Conservation (phyloP, 192 early-diverging fungal species). For the Coemansia sp. region DNA sequence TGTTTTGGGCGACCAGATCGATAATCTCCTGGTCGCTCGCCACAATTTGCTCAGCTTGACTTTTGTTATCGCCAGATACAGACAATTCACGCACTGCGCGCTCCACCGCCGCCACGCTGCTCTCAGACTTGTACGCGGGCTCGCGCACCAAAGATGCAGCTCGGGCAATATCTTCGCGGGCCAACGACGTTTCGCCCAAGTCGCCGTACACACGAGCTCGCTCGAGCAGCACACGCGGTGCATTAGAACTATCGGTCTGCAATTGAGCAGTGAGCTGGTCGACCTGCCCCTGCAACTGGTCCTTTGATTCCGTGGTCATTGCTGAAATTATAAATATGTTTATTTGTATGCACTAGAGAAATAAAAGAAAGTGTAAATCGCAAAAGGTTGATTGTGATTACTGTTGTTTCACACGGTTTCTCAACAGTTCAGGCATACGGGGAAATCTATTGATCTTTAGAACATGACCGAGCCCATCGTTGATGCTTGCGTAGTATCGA, state of each 20-base stretch:
- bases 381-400: not conserved
- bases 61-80: not conserved
- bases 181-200: constrained; percentile 25
- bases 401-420: not conserved
- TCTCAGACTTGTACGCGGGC: constrained; percentile 2
- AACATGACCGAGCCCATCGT: not conserved
- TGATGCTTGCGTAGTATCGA: not conserved
- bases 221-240: constrained; percentile 21
- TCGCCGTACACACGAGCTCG: constrained; percentile 28
- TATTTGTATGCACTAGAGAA: not conserved
- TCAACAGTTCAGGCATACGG: not conserved
- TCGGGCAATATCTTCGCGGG: constrained; percentile 31
- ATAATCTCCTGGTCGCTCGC: constrained; percentile 3
- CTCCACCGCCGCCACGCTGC: constrained; percentile 34
- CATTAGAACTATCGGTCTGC: constrained; percentile 17
- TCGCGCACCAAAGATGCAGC: constrained; percentile 39
- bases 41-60: too few species aligned
- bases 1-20: not conserved
- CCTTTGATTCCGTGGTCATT: not conserved
- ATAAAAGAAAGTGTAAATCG: not conserved
- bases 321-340: not conserved
- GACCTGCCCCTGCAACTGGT: constrained; percentile 6
- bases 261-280: constrained; percentile 33
- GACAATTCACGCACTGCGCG: constrained; percentile 27
- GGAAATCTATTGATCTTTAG: too few species aligned